Percentiles rank a stretch among this genome's conserved stretches.
Evolutionary conservation across 208 protist species (phyloP).

Genomic region (Sergeia podlipaevii): DNA sequence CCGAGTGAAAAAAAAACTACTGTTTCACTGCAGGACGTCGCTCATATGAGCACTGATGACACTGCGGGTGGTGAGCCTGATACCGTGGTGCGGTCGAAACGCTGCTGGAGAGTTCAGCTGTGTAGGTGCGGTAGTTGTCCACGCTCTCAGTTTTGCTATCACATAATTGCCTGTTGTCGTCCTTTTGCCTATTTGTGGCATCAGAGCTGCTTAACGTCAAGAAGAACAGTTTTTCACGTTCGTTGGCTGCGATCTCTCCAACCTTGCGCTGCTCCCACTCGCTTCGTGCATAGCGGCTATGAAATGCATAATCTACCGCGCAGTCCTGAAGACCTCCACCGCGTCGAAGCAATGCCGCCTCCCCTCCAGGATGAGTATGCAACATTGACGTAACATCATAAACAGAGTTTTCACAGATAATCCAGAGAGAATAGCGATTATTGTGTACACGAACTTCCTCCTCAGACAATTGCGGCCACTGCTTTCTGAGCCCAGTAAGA

Average conservation of each 20-base stretch:
- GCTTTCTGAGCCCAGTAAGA: slow-evolving; percentile 30
- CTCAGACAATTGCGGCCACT: slow-evolving; percentile 50
- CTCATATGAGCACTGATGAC: too few species aligned
- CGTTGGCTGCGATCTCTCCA: slow-evolving; percentile 39
- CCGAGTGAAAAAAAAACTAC: too few species aligned
- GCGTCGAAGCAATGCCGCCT: slow-evolving; percentile 53
- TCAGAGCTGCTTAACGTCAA: not conserved
- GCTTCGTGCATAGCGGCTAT: slow-evolving; percentile 50
- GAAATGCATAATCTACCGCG: slow-evolving; percentile 56
- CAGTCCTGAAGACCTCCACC: slow-evolving; percentile 64
- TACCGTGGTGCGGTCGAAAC: too few species aligned
- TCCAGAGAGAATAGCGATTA: slow-evolving; percentile 62
- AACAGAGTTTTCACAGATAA: slow-evolving; percentile 69
- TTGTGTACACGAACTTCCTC: slow-evolving; percentile 71
- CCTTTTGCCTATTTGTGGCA: not conserved
- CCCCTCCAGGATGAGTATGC: slow-evolving; percentile 60
- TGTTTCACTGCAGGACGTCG: too few species aligned
- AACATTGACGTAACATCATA: slow-evolving; percentile 77
- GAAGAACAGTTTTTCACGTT: slow-evolving; percentile 12
- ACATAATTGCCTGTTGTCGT: not conserved
- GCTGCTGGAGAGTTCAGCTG: too few species aligned
- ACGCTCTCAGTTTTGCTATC: not conserved
- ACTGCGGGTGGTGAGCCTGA: too few species aligned
- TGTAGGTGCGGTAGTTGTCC: too few species aligned
- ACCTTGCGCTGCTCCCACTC: slow-evolving; percentile 58